Conservation (phyloP, 2,329 filamentous ascomycete genomes). For the Ophiocordyceps unilateralis region DNA sequence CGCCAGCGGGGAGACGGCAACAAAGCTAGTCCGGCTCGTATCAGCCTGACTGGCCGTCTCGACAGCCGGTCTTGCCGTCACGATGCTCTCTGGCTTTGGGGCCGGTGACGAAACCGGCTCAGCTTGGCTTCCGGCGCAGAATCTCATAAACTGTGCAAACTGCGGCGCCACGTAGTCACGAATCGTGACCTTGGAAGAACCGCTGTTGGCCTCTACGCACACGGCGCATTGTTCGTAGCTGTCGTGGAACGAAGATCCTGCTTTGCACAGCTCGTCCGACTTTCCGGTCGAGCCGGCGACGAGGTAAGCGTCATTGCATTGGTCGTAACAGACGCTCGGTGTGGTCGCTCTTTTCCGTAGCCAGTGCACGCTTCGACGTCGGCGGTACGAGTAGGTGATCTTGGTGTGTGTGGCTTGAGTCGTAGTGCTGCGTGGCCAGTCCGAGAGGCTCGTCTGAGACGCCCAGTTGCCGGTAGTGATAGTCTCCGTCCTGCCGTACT, state of each 20-base stretch:
- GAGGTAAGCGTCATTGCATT: constrained; percentile 31
- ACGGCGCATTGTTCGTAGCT: constrained; percentile 19
- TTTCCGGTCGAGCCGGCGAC: constrained; percentile 33
- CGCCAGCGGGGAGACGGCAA: constrained; percentile 4
- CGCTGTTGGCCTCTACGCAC: constrained; percentile 20
- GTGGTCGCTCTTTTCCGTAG: constrained; percentile 22
- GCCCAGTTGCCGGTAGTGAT: constrained; percentile 37
- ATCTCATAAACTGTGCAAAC: constrained; percentile 25
- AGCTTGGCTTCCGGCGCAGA: constrained; percentile 12
- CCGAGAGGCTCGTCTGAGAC: constrained; percentile 30
- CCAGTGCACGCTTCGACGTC: constrained; percentile 6
- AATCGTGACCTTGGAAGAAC: constrained; percentile 9
- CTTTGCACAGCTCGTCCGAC: constrained; percentile 23
- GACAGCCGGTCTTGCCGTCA: constrained; percentile 7
- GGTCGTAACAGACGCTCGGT: constrained; percentile 31
- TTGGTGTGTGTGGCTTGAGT: background rate
- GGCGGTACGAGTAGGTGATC: background rate
- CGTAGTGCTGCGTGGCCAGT: constrained; percentile 6
- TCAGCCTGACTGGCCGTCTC: constrained; percentile 10
- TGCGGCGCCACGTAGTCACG: constrained; percentile 17
- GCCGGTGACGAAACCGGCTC: constrained; percentile 4
- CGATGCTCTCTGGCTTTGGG: constrained; percentile 8
- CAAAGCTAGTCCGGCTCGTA: constrained; percentile 8
- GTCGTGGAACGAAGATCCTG: constrained; percentile 22
- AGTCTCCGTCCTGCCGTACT: constrained; percentile 22